Evolutionary conservation across 441 rosid species (phyloP).

Genomic region (Mallotus repandus): DNA sequence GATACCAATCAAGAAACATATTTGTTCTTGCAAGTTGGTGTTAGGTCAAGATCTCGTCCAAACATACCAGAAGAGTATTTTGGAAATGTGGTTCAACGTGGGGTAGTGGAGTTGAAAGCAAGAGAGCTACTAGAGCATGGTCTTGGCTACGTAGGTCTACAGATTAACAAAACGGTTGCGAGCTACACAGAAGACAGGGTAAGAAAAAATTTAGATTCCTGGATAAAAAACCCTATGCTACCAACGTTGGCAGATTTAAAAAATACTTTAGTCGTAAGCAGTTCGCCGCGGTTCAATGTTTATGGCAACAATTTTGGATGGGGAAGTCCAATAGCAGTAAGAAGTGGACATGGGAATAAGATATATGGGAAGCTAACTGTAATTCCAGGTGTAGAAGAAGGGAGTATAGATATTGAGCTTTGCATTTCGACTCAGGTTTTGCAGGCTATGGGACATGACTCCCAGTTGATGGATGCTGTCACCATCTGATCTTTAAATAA

Average conservation of each 20-base stretch:
- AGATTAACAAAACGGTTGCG: conserved; percentile 23
- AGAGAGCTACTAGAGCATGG: conserved; percentile 27
- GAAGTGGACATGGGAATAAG: conserved; percentile 23
- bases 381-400: conserved; percentile 31
- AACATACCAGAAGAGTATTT: conserved; percentile 30
- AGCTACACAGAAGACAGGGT: background rate
- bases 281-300: conserved; percentile 39
- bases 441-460: conserved; percentile 15
- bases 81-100: conserved; percentile 25
- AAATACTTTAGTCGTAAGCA: background rate
- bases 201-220: conserved; percentile 7
- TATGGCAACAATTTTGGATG: conserved; percentile 49
- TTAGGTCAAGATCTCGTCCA: conserved; percentile 34
- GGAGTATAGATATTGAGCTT: conserved; percentile 39
- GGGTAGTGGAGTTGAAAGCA: background rate
- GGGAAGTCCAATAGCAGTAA: conserved; percentile 42
- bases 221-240: conserved; percentile 14
- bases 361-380: conserved; percentile 19
- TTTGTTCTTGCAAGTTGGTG: background rate
- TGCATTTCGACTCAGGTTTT: conserved; percentile 20
- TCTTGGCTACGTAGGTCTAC: conserved; percentile 8
- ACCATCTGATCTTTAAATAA: no score
- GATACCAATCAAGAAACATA: conserved; percentile 11
- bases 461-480: conserved; percentile 23
- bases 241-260: background rate